Evolutionary conservation across 495 filamentous ascomycete genomes (phyloP).

Genomic region (Talaromyces thailandensis): DNA sequence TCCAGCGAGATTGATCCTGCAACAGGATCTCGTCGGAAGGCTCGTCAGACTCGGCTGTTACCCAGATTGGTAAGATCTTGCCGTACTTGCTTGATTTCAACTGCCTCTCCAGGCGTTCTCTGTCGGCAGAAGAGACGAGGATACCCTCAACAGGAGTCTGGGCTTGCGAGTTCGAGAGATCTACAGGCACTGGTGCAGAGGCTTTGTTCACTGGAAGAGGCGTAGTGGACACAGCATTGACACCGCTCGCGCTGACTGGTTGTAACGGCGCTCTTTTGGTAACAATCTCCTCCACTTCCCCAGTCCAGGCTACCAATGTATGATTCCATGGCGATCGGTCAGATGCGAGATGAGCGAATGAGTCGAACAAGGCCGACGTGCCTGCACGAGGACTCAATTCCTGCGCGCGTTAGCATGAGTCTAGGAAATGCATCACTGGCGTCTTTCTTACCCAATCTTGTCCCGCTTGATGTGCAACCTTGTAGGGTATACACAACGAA

Average conservation of each 20-base stretch:
- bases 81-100: conserved; percentile 59
- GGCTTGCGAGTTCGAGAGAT: conserved; percentile 44
- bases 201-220: conserved; percentile 42
- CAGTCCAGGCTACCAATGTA: conserved; percentile 85
- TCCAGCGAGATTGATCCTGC: conserved; percentile 73
- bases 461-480: conserved; percentile 54
- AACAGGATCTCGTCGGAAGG: conserved; percentile 55
- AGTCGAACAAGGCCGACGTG: conserved; percentile 82
- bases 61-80: conserved; percentile 75
- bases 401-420: conserved; percentile 29
- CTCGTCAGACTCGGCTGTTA: conserved; percentile 59
- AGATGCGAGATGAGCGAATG: conserved; percentile 74
- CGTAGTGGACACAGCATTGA: conserved; percentile 11
- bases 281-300: conserved; percentile 59
- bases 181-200: conserved; percentile 63
- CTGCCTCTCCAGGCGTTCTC: conserved; percentile 56
- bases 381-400: conserved; percentile 68
- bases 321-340: conserved; percentile 71
- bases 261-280: conserved; percentile 25
- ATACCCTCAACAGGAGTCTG: conserved; percentile 54
- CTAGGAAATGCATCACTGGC: too few relatives aligned
- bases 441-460: conserved; percentile 70
- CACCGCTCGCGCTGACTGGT: conserved; percentile 21
- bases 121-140: conserved; percentile 54
- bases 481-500: conserved; percentile 77